Base-by-base conservation (phyloP, 1,139 yeast species). In the Trichomonascaceae sp. region DNA sequence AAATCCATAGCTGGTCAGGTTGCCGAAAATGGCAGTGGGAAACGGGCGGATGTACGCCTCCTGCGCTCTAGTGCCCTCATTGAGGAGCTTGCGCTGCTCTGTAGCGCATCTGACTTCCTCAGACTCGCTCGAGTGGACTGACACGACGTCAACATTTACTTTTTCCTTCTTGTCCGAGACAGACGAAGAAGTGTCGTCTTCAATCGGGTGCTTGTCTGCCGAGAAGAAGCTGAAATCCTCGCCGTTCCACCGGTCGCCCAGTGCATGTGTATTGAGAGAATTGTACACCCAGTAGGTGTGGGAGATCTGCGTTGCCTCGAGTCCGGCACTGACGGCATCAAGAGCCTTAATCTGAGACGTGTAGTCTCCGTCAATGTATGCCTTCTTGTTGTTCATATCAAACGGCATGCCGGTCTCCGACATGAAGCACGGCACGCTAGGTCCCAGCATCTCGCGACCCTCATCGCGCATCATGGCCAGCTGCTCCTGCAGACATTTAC, bases 341-440 rank as follows among this genome's bases (percentile, higher is more conserved):
- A 79, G 58, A 0, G 94, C 93, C 15, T 69, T 62, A 2, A 77
- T 76, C 48, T 84, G 95, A 0, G 82, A 67, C 8, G 65, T 57
- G 49, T 72, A 82, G 40, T 71, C 69, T 1, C 81, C 80, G 39
- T 63, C 65, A 3, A 56, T 52, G 48, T 70, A 81, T 0, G 93
- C 76, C 28, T 57, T 62, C 45, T 77, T 78, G 36, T 71, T 65
- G 50, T 82, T 85, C 93, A 84, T 78, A 53, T 84, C 93, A 56
- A 78, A 80, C 3, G 95, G 95, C 81, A 82, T 80, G 2, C 95
- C 95, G 2, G 89, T 82, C 54, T 84, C 95, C 0, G 92, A 73
- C 71, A 84, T 76, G 31, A 82, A 59, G 4, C 78, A 68, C 0
- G 94, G 93, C 8, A 80, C 60, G 1, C 48, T 34, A 20, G 6